Evolutionary conservation across 352 stramenopile genomes (phyloP), one percentile per base, ranked within the genome.

Genomic region (Phytophthora kernoviae): DNA sequence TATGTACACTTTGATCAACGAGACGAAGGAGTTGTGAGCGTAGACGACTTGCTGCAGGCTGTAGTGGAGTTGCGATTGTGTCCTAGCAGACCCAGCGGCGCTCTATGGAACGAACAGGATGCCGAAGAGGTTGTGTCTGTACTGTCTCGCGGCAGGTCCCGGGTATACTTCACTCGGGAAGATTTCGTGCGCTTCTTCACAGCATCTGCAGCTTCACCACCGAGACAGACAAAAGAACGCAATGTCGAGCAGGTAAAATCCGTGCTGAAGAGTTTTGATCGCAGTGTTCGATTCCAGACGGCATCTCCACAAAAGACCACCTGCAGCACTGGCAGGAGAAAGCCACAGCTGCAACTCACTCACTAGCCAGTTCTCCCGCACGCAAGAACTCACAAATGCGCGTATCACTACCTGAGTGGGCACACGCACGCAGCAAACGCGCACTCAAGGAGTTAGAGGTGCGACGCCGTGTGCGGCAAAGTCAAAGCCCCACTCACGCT

Each of bases 381-480:
- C 9, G 57, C 10, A 62, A 43, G 20, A 83, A 72, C 12, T 65
- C 60, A 39, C 58, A 57, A 9, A 47, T 70, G 32, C 64, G 63
- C 2, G 67, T 73, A 12, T 64, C 63, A 14, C 42, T 88, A 9
- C 81, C 84, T 1, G 50, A 75, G 11, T 93, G 84, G 84, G 84
- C 84, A 1, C 79, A 85, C 39, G 69, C 74, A 21, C 66, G 84
- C 26, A 91, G 79, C 54, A 93, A 93, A 44, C 70, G 81, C 7
- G 84, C 84, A 18, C 54, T 93, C 0, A 73, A 73, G 14, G 77
- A 91, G 41, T 65, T 93, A 17, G 73, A 90, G 18, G 60, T 40
- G 8, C 61, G 36, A 51, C 51, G 58, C 8, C 39, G 60, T 18
- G 17, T n/a, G 7, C 49, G 58, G 2, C 11, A 44, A 18, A 62